Percentiles rank a stretch among this genome's conserved stretches.
phyloP scores from a whole-genome alignment of 2,329 filamentous ascomycete genomes.

The Bertia moriformis region DNA sequence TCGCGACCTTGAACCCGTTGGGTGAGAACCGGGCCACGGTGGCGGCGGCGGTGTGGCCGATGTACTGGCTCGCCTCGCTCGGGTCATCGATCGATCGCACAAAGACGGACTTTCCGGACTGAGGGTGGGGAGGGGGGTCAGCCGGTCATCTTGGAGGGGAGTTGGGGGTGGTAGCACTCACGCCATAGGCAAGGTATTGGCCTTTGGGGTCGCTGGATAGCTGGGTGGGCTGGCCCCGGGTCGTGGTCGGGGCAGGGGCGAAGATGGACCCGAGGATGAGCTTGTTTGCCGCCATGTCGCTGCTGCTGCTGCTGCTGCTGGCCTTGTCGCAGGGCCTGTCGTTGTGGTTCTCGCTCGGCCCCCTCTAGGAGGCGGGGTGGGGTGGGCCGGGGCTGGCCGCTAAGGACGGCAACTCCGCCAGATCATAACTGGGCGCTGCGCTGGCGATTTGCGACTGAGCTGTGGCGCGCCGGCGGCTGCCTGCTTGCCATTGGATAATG shows the following conservation, averaged over 20 bases:
- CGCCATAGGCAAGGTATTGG: conserved; percentile 82
- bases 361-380: neutral
- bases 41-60: conserved; percentile 72
- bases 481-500: too few relatives aligned
- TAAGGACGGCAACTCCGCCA: too few relatives aligned
- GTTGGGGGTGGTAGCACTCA: conserved; percentile 26
- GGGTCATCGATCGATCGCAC: conserved; percentile 88
- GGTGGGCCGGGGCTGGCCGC: too few relatives aligned
- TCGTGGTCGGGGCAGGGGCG: conserved; percentile 71
- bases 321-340: neutral
- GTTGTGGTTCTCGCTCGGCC: neutral
- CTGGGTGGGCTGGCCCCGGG: conserved; percentile 74
- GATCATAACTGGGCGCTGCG: too few relatives aligned
- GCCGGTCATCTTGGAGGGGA: neutral
- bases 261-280: conserved; percentile 57
- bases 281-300: conserved; percentile 8
- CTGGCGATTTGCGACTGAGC: neutral
- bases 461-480: too few relatives aligned
- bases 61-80: conserved; percentile 74
- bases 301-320: too few relatives aligned
- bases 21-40: conserved; percentile 90
- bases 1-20: conserved; percentile 87
- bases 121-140: neutral
- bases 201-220: conserved; percentile 80
- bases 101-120: conserved; percentile 96